Evolutionary conservation across 768 basidiomycete species (phyloP).

Genomic region (Mycena rebaudengoi): DNA sequence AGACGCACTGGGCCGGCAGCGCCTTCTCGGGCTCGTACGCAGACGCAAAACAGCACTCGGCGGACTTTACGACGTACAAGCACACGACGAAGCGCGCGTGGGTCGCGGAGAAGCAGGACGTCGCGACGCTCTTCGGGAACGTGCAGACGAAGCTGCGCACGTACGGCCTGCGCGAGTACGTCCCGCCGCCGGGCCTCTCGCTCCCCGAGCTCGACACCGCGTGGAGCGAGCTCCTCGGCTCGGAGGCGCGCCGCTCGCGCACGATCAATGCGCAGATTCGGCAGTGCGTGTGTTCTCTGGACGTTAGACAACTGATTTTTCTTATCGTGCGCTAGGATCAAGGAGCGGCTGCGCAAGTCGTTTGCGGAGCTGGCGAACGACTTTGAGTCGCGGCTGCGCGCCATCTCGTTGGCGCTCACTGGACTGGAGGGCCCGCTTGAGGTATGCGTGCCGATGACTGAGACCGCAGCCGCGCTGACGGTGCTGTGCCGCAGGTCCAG

Average conservation of each 20-base stretch:
- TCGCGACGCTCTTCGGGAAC: slow-evolving; percentile 89
- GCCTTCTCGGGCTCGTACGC: slow-evolving; percentile 77
- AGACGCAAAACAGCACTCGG: slow-evolving; percentile 81
- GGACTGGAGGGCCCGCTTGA: slow-evolving; percentile 81
- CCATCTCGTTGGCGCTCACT: slow-evolving; percentile 76
- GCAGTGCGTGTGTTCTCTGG: slow-evolving; percentile 61
- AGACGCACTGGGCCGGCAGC: slow-evolving; percentile 73
- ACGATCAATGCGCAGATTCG: slow-evolving; percentile 91
- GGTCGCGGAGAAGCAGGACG: slow-evolving; percentile 90
- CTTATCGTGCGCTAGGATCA: slow-evolving; percentile 67
- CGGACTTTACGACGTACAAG: slow-evolving; percentile 82
- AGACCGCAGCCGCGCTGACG: not conserved
- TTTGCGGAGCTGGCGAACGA: slow-evolving; percentile 83
- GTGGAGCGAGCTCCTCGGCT: slow-evolving; percentile 77
- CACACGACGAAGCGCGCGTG: slow-evolving; percentile 85
- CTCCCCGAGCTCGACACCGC: slow-evolving; percentile 77
- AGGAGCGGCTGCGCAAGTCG: slow-evolving; percentile 77
- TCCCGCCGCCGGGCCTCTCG: slow-evolving; percentile 76
- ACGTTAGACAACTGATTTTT: not conserved
- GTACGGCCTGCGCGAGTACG: slow-evolving; percentile 86
- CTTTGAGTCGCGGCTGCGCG: slow-evolving; percentile 73
- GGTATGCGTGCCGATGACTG: slow-evolving; percentile 49
- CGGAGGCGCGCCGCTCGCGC: slow-evolving; percentile 80
- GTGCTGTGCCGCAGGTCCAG: slow-evolving; percentile 67
- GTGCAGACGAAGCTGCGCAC: slow-evolving; percentile 94